Evolutionary conservation across 1,284 basidiomycete genomes (phyloP).

Genomic region (Moesziomyces parantarcticus): DNA sequence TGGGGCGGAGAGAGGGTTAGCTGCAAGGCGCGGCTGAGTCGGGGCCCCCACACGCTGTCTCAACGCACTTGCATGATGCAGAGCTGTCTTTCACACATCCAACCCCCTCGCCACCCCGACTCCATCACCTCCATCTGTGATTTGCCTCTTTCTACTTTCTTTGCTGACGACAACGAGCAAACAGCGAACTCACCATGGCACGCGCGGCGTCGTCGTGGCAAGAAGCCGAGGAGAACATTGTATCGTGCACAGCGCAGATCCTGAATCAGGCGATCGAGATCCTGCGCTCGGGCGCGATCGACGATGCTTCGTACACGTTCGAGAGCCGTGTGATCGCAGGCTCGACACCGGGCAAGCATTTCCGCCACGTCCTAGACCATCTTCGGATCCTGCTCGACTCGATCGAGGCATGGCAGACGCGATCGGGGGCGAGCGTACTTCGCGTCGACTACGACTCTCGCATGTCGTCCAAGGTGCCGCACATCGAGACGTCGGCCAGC

Average conservation of each 20-base stretch:
- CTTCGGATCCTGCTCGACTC: slow-evolving; percentile 53
- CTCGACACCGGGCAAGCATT: slow-evolving; percentile 56
- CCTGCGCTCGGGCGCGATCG: slow-evolving; percentile 37
- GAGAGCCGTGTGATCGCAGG: slow-evolving; percentile 49
- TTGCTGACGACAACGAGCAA: too few relatives aligned
- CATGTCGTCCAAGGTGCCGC: slow-evolving; percentile 24
- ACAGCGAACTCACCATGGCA: slow-evolving; percentile 2
- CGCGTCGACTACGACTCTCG: slow-evolving; percentile 59
- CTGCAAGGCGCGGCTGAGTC: too few relatives aligned
- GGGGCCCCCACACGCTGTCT: too few relatives aligned
- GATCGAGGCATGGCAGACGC: slow-evolving; percentile 31
- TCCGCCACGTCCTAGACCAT: slow-evolving; percentile 60
- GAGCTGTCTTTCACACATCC: too few relatives aligned
- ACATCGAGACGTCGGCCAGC: slow-evolving; percentile 45
- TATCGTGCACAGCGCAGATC: slow-evolving; percentile 55
- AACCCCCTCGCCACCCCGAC: too few relatives aligned
- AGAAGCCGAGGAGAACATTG: slow-evolving; percentile 49
- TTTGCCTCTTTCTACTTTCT: too few relatives aligned
- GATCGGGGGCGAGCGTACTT: slow-evolving; percentile 1
- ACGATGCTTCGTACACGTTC: slow-evolving; percentile 32
- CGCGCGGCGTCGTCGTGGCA: slow-evolving; percentile 20
- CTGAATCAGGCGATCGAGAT: slow-evolving; percentile 52
- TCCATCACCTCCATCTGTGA: too few relatives aligned
- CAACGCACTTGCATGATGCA: too few relatives aligned
- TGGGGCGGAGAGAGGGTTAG: too few relatives aligned